Base-by-base conservation (phyloP, 208 protist species). In the Trypanosomatidae sp. region DNA sequence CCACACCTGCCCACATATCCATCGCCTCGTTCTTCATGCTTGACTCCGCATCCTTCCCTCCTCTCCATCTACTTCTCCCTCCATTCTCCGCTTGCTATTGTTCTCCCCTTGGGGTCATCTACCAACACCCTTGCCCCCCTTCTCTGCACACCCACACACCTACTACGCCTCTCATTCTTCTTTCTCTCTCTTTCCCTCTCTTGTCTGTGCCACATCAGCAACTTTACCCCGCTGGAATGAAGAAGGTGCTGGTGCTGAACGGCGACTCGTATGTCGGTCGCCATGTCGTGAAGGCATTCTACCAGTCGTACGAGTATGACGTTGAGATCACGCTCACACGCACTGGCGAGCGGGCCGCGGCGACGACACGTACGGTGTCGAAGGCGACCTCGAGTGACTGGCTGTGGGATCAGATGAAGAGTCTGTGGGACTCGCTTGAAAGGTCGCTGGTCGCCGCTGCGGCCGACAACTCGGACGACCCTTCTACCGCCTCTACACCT, bases 201-300 rank as follows among this genome's bases (percentile, higher is more conserved):
- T n/a, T 30, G 30, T 10, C 25, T 28, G 53, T 46, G 25, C 22
- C 9, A 68, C n/a, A 69, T 55, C 28, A 33, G 19, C 44, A 33
- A 15, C 28, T 41, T 12, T 13, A 55, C 44, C 7, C 44, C 25
- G 3, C 5, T 17, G 33, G 7, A n/a, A 86, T 78, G 91, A 96
- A 96, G 79, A 85, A 83, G 36, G 91, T 94, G 46, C 71, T 96
- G 1, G 84, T 96, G 36, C 77, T 96, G n/a, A 93, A 89, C 69
- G 91, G 82, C 55, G 89, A 94, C 76, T 86, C 84, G 41, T 96
- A 88, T 69, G 89, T 96, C 39, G 91, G 91, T 43, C 69, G 60
- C 19, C 85, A 93, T 58, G 86, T 94, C 22, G 87, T 85, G 46
- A 74, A 77, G 43, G 62, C 73, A 19, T 96, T 96, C 50, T 86